Percentiles rank a stretch among this genome's conserved stretches.
Evolutionary conservation across 2,329 filamentous ascomycete species (phyloP).

Genomic region (Hymenoscyphus fructigenus): DNA sequence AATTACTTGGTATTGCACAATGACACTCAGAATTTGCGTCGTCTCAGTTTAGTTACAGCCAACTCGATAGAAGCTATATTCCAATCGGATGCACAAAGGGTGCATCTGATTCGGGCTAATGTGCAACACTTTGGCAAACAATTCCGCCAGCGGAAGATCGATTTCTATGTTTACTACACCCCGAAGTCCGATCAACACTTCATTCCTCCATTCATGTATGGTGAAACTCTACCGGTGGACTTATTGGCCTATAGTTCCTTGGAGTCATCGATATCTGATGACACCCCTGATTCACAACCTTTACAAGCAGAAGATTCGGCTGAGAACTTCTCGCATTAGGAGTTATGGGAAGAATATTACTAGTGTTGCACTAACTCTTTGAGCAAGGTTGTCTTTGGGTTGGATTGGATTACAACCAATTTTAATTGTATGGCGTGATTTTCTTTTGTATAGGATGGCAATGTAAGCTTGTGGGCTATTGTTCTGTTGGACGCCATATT

Average conservation of each 20-base stretch:
- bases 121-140: background rate
- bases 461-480: no score
- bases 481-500: no score
- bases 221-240: background rate
- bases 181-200: background rate
- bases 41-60: background rate
- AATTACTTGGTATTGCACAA: background rate
- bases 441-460: no score
- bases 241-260: background rate
- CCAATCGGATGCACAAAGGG: background rate
- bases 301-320: no score
- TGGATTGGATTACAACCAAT: no score
- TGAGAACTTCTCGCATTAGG: no score
- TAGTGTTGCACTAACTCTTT: no score
- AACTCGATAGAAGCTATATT: background rate
- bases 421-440: no score
- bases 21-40: background rate
- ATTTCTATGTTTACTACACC: background rate
- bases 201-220: background rate
- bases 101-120: background rate
- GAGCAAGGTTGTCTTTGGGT: no score
- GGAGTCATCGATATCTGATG: no score
- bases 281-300: no score
- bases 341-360: no score
- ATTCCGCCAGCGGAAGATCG: background rate